Base-by-base conservation (phyloP, 2,329 filamentous ascomycete species). In the Acrocalymma vagum region DNA sequence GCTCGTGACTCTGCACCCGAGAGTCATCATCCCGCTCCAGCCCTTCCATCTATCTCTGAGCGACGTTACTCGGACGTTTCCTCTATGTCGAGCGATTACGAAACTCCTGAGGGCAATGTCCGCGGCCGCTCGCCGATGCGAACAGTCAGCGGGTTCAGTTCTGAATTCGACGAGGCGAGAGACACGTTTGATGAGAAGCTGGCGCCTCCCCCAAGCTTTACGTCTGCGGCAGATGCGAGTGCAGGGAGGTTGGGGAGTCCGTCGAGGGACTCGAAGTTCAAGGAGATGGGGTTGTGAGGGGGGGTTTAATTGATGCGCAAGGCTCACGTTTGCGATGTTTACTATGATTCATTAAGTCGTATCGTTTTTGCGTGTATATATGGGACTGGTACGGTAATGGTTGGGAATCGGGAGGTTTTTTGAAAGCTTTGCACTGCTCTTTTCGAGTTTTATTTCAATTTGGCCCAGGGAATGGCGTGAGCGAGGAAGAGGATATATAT, bases 91-190 rank as follows among this genome's bases (percentile, higher is more conserved):
- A 55, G 43, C 14, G 33, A 42, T 18, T 49, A 52, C 14, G 50
- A 45, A n/a, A 46, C 48, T 13, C 34, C 23, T 10, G 28, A 32
- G 13, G n/a, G 29, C 27, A 13, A 15, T 25, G 33, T 27, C 29
- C 42, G 65, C 43, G 57, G 60, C n/a, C 55, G 63, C 9, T 47
- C 46, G 13, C 40, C 52, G 25, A 42, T 57, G 33, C 53, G 60
- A 8, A 48, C 55, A 14, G 37, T 40, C 8, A 65, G 51, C 23
- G 53, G 52, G 2, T 57, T 70, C n/a, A 65, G 75, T 17, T 60
- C 77, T 5, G 76, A 79, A 28, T 77, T 78, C 38, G 78, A 82
- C 41, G 80, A 82, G 63, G 77, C 73, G 8, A 70, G 71, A 43
- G 77, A 79, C 53, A 62, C 64, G 28, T 77, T 78, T 42, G 77